phyloP scores from a whole-genome alignment of 2,329 filamentous ascomycete species.

The Phyllachora maydis region DNA sequence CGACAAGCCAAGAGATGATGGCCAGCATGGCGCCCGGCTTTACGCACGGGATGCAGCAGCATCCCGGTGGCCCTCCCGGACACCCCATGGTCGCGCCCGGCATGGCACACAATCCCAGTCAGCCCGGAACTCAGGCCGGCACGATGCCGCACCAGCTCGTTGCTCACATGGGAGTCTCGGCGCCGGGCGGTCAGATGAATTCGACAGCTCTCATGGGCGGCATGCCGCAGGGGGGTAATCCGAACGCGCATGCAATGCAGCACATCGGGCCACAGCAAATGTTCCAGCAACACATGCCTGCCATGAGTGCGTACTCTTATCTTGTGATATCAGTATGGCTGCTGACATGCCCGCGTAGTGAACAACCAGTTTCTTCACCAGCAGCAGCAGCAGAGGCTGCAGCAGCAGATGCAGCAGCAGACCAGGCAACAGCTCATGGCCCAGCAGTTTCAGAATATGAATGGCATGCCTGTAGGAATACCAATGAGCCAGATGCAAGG shows the following conservation, averaged over 20 bases:
- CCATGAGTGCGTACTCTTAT: too few relatives aligned
- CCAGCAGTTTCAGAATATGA: conserved; percentile 33
- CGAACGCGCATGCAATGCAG: conserved; percentile 49
- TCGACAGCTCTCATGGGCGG: conserved; percentile 55
- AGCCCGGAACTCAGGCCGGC: conserved; percentile 44
- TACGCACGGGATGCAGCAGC: conserved; percentile 47
- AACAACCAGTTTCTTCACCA: conserved; percentile 39
- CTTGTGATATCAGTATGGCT: too few relatives aligned
- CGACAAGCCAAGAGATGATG: conserved; percentile 40
- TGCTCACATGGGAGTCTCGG: conserved; percentile 52
- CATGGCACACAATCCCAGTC: conserved; percentile 47
- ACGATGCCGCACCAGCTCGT: conserved; percentile 48
- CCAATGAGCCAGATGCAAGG: conserved; percentile 18
- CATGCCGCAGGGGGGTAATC: conserved; percentile 48
- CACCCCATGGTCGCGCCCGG: conserved; percentile 42
- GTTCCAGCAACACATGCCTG: too few relatives aligned
- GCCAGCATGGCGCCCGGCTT: conserved; percentile 44
- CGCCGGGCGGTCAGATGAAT: conserved; percentile 50
- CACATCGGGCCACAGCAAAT: conserved; percentile 44
- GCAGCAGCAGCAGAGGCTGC: too few relatives aligned
- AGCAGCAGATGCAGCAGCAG: conserved; percentile 31
- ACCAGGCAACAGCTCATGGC: conserved; percentile 29
- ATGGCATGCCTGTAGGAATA: conserved; percentile 32
- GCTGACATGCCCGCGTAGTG: too few relatives aligned
- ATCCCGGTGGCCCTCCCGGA: conserved; percentile 44